Percentiles rank a stretch among this genome's conserved stretches.
These are phyloP conservation scores for Psilocybe cubensis DNA, from an alignment of 768 basidiomycete genomes.

Conservation along the genomic window DNA sequence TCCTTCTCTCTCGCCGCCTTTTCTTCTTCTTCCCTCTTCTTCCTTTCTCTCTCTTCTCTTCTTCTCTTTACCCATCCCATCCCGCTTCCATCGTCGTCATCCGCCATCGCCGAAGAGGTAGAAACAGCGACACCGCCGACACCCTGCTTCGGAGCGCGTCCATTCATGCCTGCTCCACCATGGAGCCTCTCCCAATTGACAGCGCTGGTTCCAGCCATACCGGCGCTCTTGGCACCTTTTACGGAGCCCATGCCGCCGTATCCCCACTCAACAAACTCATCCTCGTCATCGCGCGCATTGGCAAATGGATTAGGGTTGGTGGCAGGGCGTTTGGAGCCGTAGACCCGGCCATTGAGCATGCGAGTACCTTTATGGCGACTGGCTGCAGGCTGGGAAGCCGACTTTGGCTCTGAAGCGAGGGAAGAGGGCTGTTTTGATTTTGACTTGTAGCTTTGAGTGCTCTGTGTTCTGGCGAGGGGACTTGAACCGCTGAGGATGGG, in stretches of 20 bases:
- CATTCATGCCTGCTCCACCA: constrained; percentile 13
- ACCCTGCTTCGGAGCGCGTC: background rate
- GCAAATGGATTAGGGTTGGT: constrained; percentile 61
- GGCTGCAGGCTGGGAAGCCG: constrained; percentile 12
- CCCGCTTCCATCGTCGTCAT: constrained; percentile 84
- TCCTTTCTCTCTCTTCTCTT: constrained; percentile 44
- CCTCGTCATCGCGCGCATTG: constrained; percentile 66
- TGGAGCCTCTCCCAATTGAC: constrained; percentile 33
- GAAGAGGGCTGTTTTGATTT: constrained; percentile 21
- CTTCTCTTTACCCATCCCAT: constrained; percentile 78
- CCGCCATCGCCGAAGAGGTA: constrained; percentile 36
- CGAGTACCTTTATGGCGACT: constrained; percentile 45
- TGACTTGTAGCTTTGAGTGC: constrained; percentile 33
- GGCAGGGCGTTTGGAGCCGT: constrained; percentile 52
- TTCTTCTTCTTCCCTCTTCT: constrained; percentile 31
- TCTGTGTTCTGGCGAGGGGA: constrained; percentile 39
- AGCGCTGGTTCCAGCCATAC: constrained; percentile 28
- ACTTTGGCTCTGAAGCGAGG: constrained; percentile 6
- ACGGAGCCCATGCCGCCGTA: constrained; percentile 84
- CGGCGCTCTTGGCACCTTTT: constrained; percentile 40
- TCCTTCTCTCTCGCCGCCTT: constrained; percentile 15
- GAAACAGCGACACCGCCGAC: constrained; percentile 2
- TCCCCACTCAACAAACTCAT: constrained; percentile 93
- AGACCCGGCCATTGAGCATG: constrained; percentile 88
- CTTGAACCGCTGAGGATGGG: constrained; percentile 23